Conservation (phyloP, 371 early-diverging fungal genomes). For the Rhizopus arrhizus region DNA sequence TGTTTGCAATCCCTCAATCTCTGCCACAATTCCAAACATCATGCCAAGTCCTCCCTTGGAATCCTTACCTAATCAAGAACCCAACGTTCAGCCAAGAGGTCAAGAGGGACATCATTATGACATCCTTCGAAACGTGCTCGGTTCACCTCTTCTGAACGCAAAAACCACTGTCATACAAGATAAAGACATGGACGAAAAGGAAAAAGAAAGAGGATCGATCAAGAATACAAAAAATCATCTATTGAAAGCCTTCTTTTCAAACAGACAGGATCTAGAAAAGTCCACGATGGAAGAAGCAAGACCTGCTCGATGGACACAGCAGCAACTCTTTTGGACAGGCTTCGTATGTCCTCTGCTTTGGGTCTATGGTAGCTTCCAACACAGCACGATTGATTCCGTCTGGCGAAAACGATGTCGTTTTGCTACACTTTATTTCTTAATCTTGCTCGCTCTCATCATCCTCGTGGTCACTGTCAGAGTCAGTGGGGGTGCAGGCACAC, state of each 20-base stretch:
- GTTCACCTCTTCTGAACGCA: not conserved
- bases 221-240: slow-evolving; percentile 1
- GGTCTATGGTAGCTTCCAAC: slow-evolving; percentile 19
- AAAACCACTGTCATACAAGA: not conserved
- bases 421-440: slow-evolving; percentile 20
- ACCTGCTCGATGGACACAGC: slow-evolving; percentile 10
- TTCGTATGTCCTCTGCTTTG: slow-evolving; percentile 25
- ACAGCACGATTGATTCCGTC: not conserved
- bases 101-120: slow-evolving; percentile 8
- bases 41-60: slow-evolving; percentile 14
- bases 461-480: slow-evolving; percentile 13
- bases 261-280: not conserved
- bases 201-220: not conserved
- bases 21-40: slow-evolving; percentile 16
- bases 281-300: not conserved
- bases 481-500: slow-evolving; percentile 10
- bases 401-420: slow-evolving; percentile 28
- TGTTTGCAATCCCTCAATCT: not conserved
- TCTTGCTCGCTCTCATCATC: slow-evolving; percentile 6
- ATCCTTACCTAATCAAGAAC: slow-evolving; percentile 4
- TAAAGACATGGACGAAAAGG: not conserved
- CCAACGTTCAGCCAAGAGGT: not conserved
- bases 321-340: slow-evolving; percentile 20
- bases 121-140: slow-evolving; percentile 23
- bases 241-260: not conserved